Base-by-base conservation (phyloP, 768 basidiomycete species). In the Coprinopsis cinerea region DNA sequence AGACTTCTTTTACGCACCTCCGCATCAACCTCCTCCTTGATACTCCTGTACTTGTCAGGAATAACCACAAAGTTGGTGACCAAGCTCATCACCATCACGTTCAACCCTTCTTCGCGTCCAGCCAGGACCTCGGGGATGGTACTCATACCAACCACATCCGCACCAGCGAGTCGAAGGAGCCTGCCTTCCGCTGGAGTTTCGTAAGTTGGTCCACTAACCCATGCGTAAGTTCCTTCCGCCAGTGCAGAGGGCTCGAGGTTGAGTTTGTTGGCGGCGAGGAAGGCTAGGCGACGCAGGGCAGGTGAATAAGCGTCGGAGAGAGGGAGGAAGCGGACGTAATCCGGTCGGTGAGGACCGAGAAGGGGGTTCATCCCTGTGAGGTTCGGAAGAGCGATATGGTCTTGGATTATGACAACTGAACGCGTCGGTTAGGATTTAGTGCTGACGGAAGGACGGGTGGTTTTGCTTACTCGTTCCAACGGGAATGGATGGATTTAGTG, bases 81-180 rank as follows among this genome's bases (percentile, higher is more conserved):
- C 49, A 94, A 74, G 56, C 87, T 92, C 36, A 94, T 69, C 3
- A 87, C 91, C 66, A 88, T 71, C 45, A 87, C 80, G 47, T 87
- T 76, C 48, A 94, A 56, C 0, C 83, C 85, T 59, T 83, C 85
- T 60, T 90, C 82, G 42, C 81, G 67, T 7, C 86, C 92, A 0
- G 81, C 86, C 20, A 92, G 70, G 22, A 94, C 92, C 66, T 94
- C 92, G 0, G 91, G 92, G 14, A 93, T 79, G 0, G 92, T 94
- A 56, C 88, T 91, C 92, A 94, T 94, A 1, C 92, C 92, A 1
- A 93, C 92, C n/a, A 92, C 86, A 57, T 91, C 89, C 1, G 85
- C 92, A 2, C 92, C 92, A 0, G 79, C 81, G 6, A 68, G 66
- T 14, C 85, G 70, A 34, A 94, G 68, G 67, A 92, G 82, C 42